Base-by-base conservation (phyloP, 352 stramenopile genomes). In the Stephanocyclus meneghinianus region DNA sequence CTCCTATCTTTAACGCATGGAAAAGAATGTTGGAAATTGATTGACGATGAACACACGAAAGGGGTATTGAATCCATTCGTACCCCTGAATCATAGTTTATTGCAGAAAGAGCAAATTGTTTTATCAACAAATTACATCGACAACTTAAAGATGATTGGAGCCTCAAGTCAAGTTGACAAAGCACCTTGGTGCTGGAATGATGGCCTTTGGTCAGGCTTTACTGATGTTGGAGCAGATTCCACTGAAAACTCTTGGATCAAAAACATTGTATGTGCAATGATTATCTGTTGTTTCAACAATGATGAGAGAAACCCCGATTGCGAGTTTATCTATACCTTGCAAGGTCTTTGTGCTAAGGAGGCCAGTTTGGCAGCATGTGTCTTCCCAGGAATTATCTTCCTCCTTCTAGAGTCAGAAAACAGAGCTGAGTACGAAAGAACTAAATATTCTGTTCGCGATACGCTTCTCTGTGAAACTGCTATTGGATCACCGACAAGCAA, bases 111-210 rank as follows among this genome's bases (percentile, higher is more conserved):
- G 56, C 53, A 72, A 45, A 44, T 87, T 37, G 50, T 53, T n/a
- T 53, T 87, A 48, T 84, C 81, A 53, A 59, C 79, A 16, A 44
- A 40, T 56, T 84, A 74, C 26, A 53, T 83, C 2, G 56, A 83
- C 35, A 71, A 56, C 21, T 60, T 87, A 6, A 83, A 80, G 71
- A 42, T 47, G 18, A 69, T 74, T 18, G 71, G 56, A 30, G 56
- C 64, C 29, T 70, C 42, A 9, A 62, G 30, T 18, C 30, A 55
- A 50, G 8, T 5, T n/a, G 55, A 76, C 53, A 40, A 47, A 67
- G 21, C 74, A 57, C 73, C 69, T 69, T 93, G 89, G 87, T 94
- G 89, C 60, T 94, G 86, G 86, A 79, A 79, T 53, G 74, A 84
- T 51, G 60, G 62, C 15, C 45, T 93, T 16, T 94, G 89, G 89